phyloP scores from a whole-genome alignment of 108 stramenopile species.

The Pelagomonas calceolata region DNA sequence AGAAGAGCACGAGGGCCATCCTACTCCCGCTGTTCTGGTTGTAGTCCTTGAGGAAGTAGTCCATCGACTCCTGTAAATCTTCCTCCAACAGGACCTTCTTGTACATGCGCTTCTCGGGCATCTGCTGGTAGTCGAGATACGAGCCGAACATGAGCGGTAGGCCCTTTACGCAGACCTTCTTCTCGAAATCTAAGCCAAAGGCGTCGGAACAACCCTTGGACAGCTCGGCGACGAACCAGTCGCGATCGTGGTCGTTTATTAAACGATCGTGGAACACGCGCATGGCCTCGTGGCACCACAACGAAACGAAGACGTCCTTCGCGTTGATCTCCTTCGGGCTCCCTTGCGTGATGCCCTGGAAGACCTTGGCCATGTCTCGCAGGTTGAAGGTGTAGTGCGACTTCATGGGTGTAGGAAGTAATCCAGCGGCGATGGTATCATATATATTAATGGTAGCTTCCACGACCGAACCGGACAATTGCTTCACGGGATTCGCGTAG shows the following conservation, averaged over 20 bases:
- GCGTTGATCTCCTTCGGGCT: constrained; percentile 28
- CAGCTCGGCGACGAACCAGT: constrained; percentile 37
- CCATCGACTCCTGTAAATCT: constrained; percentile 38
- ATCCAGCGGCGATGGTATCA: constrained; percentile 34
- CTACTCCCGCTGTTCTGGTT: constrained; percentile 39
- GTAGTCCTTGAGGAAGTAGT: constrained; percentile 49
- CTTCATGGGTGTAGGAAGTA: constrained; percentile 51
- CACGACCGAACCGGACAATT: constrained; percentile 22
- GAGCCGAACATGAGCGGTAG: constrained; percentile 33
- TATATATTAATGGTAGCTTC: constrained; percentile 40
- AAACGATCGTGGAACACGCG: constrained; percentile 51
- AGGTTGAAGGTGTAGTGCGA: constrained; percentile 61
- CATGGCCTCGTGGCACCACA: constrained; percentile 51
- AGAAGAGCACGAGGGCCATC: constrained; percentile 50
- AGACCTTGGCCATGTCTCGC: constrained; percentile 52
- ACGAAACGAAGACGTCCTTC: constrained; percentile 32
- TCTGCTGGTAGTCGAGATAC: constrained; percentile 35
- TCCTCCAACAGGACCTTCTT: constrained; percentile 29
- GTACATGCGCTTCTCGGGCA: constrained; percentile 29
- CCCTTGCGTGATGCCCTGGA: constrained; percentile 47
- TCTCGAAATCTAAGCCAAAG: constrained; percentile 30
- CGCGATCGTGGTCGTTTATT: constrained; percentile 43
- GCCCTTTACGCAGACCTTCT: constrained; percentile 12
- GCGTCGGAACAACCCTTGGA: constrained; percentile 27
- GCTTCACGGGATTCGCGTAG: constrained; percentile 35